Percentiles rank a stretch among this genome's conserved stretches.
phyloP scores from a whole-genome alignment of 345 rosid genomes.

The Streptanthus diversifolius region DNA sequence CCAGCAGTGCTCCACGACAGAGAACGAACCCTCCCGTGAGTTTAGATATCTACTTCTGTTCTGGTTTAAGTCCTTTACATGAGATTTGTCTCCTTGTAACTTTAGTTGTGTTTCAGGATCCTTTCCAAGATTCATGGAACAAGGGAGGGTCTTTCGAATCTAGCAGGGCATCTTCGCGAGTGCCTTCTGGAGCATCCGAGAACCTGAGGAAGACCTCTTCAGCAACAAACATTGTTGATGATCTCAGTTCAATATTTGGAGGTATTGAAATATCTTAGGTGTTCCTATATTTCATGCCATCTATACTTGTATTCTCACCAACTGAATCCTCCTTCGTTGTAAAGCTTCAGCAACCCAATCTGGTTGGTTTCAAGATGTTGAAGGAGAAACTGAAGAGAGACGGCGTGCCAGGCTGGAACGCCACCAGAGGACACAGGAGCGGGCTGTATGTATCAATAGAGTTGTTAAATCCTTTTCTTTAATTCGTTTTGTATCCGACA shows the following conservation, averaged over 20 bases:
- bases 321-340: conserved; percentile 29
- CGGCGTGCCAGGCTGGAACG: conserved; percentile 90
- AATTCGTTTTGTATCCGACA: neutral
- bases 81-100: conserved; percentile 14
- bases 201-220: conserved; percentile 82
- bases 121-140: conserved; percentile 61
- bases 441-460: conserved; percentile 60
- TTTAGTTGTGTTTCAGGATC: conserved; percentile 52
- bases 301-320: too few species aligned
- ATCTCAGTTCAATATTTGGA: conserved; percentile 72
- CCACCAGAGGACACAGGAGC: conserved; percentile 96
- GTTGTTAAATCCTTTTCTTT: conserved; percentile 16
- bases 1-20: conserved; percentile 86
- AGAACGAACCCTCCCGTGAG: conserved; percentile 66
- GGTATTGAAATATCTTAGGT: conserved; percentile 41
- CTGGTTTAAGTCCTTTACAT: conserved; percentile 3
- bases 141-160: conserved; percentile 68
- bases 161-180: conserved; percentile 30
- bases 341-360: conserved; percentile 52
- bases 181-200: conserved; percentile 18
- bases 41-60: conserved; percentile 21
- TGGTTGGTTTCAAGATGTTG: conserved; percentile 81
- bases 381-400: conserved; percentile 93
- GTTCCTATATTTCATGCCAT: too few species aligned
- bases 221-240: conserved; percentile 50